phyloP scores from a whole-genome alignment of 345 rosid species.

The Fremontodendron californicum region DNA sequence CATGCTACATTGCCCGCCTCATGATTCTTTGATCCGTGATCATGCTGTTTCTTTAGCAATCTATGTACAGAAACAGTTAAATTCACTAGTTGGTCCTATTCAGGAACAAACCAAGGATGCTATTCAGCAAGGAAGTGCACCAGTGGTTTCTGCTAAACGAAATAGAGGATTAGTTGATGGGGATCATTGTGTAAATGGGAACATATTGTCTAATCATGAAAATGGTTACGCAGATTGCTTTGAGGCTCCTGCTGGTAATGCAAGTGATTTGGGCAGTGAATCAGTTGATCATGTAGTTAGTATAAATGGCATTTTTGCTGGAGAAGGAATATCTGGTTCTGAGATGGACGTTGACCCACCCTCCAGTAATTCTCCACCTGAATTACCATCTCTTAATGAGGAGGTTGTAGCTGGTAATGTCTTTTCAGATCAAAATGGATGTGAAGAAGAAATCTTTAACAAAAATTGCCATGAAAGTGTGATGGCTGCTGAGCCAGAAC shows the following conservation, averaged over 20 bases:
- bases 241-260: constrained; percentile 14
- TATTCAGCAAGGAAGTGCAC: constrained; percentile 18
- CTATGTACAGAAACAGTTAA: constrained; percentile 54
- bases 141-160: constrained; percentile 13
- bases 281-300: constrained; percentile 3
- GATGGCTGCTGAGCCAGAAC: constrained; percentile 10
- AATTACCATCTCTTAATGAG: constrained; percentile 18
- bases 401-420: constrained; percentile 22
- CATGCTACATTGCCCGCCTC: constrained; percentile 52
- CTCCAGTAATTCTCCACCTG: constrained; percentile 8
- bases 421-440: constrained; percentile 7
- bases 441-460: not conserved
- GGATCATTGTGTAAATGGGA: not conserved
- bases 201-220: constrained; percentile 13
- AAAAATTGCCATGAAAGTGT: constrained; percentile 4
- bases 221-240: constrained; percentile 8
- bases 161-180: constrained; percentile 19
- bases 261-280: constrained; percentile 18
- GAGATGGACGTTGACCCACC: constrained; percentile 23
- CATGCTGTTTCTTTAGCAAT: constrained; percentile 67
- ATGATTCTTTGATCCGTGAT: constrained; percentile 76
- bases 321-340: constrained; percentile 22
- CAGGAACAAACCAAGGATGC: constrained; percentile 23
- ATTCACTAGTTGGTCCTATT: constrained; percentile 25
- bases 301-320: constrained; percentile 14